Percentiles rank a stretch among this genome's conserved stretches.
Evolutionary conservation across 352 stramenopile species (phyloP).

Genomic region (Phytophthora meadii): DNA sequence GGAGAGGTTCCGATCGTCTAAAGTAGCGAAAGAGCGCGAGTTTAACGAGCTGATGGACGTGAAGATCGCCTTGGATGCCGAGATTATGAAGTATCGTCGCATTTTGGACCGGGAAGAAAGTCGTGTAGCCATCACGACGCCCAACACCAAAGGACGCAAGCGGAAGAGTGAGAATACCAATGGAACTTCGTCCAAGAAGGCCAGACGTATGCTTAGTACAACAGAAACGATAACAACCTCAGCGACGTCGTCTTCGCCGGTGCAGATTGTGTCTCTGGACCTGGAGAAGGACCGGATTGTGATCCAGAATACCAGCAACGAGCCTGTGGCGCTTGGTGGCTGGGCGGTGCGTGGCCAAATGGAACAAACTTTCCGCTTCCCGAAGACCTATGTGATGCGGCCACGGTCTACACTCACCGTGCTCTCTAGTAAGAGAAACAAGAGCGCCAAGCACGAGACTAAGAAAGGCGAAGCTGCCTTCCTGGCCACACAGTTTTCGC

Average conservation of each 20-base stretch:
- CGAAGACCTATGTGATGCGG: conserved; percentile 69
- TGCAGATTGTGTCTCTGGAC: conserved; percentile 73
- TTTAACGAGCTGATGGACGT: conserved; percentile 91
- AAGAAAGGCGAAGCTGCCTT: conserved; percentile 81
- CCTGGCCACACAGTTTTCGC: conserved; percentile 81
- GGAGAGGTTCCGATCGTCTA: conserved; percentile 71
- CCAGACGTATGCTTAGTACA: conserved; percentile 40
- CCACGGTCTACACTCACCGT: conserved; percentile 77
- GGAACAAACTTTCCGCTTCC: conserved; percentile 79
- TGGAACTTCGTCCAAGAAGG: conserved; percentile 43
- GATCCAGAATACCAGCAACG: conserved; percentile 74
- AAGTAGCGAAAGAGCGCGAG: conserved; percentile 77
- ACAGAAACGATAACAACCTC: conserved; percentile 12
- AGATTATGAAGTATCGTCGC: conserved; percentile 83
- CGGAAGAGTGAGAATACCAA: conserved; percentile 61
- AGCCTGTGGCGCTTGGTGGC: conserved; percentile 59
- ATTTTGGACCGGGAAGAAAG: conserved; percentile 86
- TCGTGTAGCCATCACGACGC: conserved; percentile 68
- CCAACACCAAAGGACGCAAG: conserved; percentile 61
- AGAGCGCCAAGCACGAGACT: conserved; percentile 75
- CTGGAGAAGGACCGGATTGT: conserved; percentile 81
- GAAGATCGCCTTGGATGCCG: conserved; percentile 79
- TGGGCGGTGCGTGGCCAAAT: conserved; percentile 74
- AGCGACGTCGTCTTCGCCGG: conserved; percentile 18
- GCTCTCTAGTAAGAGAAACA: conserved; percentile 82